Conservation (phyloP, 1,284 basidiomycete species). For the Mrakiaceae sp. region DNA sequence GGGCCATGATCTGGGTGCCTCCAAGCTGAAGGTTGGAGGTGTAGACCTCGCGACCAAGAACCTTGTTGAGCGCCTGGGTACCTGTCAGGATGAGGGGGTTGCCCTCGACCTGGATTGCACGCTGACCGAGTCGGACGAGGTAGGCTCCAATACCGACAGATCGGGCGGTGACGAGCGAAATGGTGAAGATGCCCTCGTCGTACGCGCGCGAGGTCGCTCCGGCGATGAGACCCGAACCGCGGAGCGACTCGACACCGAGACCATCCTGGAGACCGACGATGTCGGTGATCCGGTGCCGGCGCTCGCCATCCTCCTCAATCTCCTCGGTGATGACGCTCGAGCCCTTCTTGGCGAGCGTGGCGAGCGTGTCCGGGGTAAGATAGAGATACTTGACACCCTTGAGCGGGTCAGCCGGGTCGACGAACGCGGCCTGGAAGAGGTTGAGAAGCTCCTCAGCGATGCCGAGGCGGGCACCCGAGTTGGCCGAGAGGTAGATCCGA, state of each 20-base stretch:
- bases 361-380: slow-evolving; percentile 38
- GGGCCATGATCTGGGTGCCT: slow-evolving; percentile 95
- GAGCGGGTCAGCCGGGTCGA: slow-evolving; percentile 65
- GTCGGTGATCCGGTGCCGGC: slow-evolving; percentile 86
- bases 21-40: slow-evolving; percentile 98
- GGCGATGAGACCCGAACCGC: slow-evolving; percentile 93
- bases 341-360: slow-evolving; percentile 33
- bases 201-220: slow-evolving; percentile 97
- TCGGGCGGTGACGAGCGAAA: slow-evolving; percentile 95
- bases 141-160: slow-evolving; percentile 99
- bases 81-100: slow-evolving; percentile 99
- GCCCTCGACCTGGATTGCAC: slow-evolving; percentile 96
- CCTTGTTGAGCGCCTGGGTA: slow-evolving; percentile 94
- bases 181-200: slow-evolving; percentile 92
- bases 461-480: slow-evolving; percentile 94
- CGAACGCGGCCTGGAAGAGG: slow-evolving; percentile 88
- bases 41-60: slow-evolving; percentile 96
- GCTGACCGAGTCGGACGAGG: slow-evolving; percentile 93
- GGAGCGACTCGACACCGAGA: slow-evolving; percentile 94
- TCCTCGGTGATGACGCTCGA: slow-evolving; percentile 72
- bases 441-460: slow-evolving; percentile 84
- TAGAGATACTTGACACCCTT: slow-evolving; percentile 97
- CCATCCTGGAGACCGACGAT: slow-evolving; percentile 94
- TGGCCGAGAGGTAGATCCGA: slow-evolving; percentile 94
- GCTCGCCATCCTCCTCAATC: slow-evolving; percentile 73